phyloP scores from a whole-genome alignment of 129 eudicot species.

The Chrysanthemum seticuspe region DNA sequence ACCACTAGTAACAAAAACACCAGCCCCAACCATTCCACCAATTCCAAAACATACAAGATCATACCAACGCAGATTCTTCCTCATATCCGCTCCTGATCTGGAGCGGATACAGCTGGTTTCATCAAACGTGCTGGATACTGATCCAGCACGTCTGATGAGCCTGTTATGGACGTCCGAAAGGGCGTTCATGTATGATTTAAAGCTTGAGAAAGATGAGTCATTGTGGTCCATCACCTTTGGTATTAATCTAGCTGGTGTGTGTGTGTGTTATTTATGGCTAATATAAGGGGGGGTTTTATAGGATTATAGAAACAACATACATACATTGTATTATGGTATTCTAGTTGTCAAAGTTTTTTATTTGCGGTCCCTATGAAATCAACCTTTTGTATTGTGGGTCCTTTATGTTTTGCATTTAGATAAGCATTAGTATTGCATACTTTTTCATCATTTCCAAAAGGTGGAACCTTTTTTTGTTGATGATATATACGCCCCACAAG shows the following conservation, averaged over 20 bases:
- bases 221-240: slow-evolving; percentile 42
- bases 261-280: background rate
- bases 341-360: slow-evolving; percentile 11
- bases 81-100: slow-evolving; percentile 58
- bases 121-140: slow-evolving; percentile 61
- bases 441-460: slow-evolving; percentile 25
- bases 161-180: slow-evolving; percentile 64
- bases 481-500: slow-evolving; percentile 33
- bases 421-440: slow-evolving; percentile 12
- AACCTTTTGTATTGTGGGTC: slow-evolving; percentile 16
- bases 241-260: no score
- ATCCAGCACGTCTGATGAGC: slow-evolving; percentile 55
- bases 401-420: slow-evolving; percentile 22
- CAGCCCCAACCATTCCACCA: slow-evolving; percentile 99
- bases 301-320: slow-evolving; percentile 29
- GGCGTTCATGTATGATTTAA: slow-evolving; percentile 63
- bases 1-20: slow-evolving; percentile 91
- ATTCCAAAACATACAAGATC: slow-evolving; percentile 84
- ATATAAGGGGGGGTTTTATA: slow-evolving; percentile 16
- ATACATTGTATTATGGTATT: background rate
- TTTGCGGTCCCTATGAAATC: slow-evolving; percentile 30
- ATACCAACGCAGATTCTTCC: slow-evolving; percentile 65
- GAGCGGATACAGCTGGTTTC: slow-evolving; percentile 60
- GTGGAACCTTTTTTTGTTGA: slow-evolving; percentile 15
- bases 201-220: slow-evolving; percentile 64